phyloP scores from a whole-genome alignment of 176 grass and related monocot species.

The Leersia perrieri region DNA sequence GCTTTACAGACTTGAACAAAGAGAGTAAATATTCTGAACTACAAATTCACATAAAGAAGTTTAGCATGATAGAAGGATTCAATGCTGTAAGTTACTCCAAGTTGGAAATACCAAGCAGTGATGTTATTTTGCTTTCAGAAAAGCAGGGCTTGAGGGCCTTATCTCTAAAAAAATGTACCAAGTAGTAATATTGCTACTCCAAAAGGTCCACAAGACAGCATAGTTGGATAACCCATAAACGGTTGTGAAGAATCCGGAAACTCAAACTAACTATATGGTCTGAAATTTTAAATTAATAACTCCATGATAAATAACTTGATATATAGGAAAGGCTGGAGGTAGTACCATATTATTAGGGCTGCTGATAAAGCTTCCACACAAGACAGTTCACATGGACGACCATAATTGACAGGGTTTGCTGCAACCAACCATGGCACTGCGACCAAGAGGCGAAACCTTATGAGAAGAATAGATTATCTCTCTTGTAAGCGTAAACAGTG shows the following conservation, averaged over 20 bases:
- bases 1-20: neutral
- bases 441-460: constrained; percentile 14
- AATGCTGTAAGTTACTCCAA: neutral
- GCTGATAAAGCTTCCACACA: constrained; percentile 99
- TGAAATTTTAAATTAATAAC: neutral
- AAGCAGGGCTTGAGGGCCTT: no score
- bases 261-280: neutral
- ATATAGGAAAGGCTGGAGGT: neutral
- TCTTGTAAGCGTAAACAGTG: neutral
- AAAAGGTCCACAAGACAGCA: neutral
- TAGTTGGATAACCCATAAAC: neutral
- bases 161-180: no score
- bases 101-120: neutral
- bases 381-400: constrained; percentile 86
- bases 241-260: neutral
- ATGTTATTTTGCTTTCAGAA: no score
- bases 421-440: constrained; percentile 99
- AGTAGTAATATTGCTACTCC: neutral
- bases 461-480: neutral
- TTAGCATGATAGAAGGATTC: neutral
- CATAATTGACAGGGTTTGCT: constrained; percentile 98
- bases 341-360: constrained; percentile 95
- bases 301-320: neutral
- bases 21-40: no score
- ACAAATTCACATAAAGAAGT: neutral